Evolutionary conservation across 2,329 filamentous ascomycete species (phyloP).

Genomic region (Fusarium gaditjirri): DNA sequence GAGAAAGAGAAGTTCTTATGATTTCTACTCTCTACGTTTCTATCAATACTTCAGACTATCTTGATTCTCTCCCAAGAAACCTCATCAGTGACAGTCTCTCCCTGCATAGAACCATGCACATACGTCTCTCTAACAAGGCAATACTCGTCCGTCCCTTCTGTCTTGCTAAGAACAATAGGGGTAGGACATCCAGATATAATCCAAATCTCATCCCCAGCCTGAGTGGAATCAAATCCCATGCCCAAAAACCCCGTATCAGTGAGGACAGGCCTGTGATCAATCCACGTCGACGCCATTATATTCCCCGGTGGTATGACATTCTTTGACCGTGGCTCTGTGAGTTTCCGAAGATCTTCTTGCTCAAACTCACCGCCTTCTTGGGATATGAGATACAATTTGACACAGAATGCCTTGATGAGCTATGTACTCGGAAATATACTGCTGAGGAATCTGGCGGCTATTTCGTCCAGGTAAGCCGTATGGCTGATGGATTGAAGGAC

Average conservation of each 20-base stretch:
- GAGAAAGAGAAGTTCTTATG: not conserved
- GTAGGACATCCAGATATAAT: not conserved
- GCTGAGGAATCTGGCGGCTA: not conserved
- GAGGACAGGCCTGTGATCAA: fast-evolving
- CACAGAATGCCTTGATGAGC: not conserved
- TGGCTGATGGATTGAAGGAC: fast-evolving
- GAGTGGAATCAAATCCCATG: not conserved
- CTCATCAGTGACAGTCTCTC: not conserved
- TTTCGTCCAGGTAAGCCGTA: not conserved
- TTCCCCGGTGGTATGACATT: not conserved
- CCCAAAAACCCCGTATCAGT: not conserved
- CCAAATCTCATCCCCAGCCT: not conserved
- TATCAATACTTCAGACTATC: not conserved
- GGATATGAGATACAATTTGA: fast-evolving
- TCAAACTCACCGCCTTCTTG: fast-evolving
- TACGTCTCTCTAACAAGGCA: not conserved
- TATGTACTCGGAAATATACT: slow-evolving; percentile 1
- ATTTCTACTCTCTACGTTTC: fast-evolving
- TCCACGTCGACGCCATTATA: not conserved
- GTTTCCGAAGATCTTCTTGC: not conserved
- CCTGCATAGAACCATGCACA: not conserved
- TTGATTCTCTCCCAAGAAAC: not conserved
- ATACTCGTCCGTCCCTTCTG: fast-evolving
- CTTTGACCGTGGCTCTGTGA: fast-evolving
- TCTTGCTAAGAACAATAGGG: not conserved